Evolutionary conservation across 257 asterid species (phyloP).

Genomic region (Nicotiana undulata): DNA sequence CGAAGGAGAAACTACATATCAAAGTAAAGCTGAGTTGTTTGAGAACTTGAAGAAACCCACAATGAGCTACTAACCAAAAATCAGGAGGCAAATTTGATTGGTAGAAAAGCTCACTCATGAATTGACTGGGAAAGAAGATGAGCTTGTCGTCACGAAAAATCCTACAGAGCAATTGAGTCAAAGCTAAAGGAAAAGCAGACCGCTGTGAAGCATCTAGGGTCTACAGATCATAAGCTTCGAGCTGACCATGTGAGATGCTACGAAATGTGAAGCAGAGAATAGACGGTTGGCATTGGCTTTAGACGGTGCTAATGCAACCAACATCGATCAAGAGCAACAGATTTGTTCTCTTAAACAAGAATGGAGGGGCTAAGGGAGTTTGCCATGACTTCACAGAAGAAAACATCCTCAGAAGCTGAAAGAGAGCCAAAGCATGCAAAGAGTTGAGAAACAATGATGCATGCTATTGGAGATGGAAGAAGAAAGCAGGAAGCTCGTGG

Average conservation of each 20-base stretch:
- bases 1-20: slow-evolving; percentile 38
- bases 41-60: slow-evolving; percentile 53
- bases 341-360: neutral
- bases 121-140: slow-evolving; percentile 22
- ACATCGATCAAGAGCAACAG: neutral
- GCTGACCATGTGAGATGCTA: slow-evolving; percentile 42
- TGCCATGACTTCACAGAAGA: neutral
- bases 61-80: slow-evolving; percentile 42
- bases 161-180: slow-evolving; percentile 36
- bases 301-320: neutral
- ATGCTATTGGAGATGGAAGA: slow-evolving; percentile 42
- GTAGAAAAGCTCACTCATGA: slow-evolving; percentile 37
- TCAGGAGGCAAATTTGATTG: slow-evolving; percentile 44
- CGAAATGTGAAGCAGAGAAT: slow-evolving; percentile 37
- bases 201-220: slow-evolving; percentile 37
- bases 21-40: slow-evolving; percentile 36
- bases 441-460: slow-evolving; percentile 41
- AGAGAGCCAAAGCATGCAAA: slow-evolving; percentile 14
- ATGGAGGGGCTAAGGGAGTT: neutral
- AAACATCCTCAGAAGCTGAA: slow-evolving; percentile 18
- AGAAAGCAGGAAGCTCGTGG: slow-evolving; percentile 40
- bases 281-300: slow-evolving; percentile 32
- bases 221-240: slow-evolving; percentile 45
- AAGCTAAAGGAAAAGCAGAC: slow-evolving; percentile 50
- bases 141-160: slow-evolving; percentile 25